Evolutionary conservation across 768 basidiomycete genomes (phyloP).

Genomic region (Filobasidium floriforme): DNA sequence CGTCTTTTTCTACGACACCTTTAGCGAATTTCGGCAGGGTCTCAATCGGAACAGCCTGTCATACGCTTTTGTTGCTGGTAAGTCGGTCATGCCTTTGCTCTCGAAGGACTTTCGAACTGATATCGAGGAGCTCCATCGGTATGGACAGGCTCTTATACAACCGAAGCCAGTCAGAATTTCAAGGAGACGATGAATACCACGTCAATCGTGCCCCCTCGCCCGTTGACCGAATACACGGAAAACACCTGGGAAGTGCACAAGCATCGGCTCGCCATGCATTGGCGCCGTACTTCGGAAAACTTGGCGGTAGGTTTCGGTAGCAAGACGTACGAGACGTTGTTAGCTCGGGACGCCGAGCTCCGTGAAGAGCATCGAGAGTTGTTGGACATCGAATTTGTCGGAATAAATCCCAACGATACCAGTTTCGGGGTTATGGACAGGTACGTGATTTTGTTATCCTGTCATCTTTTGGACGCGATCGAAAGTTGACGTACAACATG

Average conservation of each 20-base stretch:
- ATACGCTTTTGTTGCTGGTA: background rate
- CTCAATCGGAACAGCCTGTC: background rate
- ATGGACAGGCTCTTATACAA: background rate
- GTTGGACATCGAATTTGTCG: background rate
- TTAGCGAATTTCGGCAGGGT: background rate
- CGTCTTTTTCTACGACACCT: background rate
- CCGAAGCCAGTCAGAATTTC: conserved; percentile 3
- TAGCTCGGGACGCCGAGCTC: background rate
- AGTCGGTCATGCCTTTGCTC: background rate
- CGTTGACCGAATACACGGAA: background rate
- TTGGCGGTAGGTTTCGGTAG: background rate
- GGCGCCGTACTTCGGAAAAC: background rate
- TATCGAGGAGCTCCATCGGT: background rate
- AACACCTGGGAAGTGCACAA: background rate
- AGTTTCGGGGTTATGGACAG: background rate
- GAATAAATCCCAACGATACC: background rate
- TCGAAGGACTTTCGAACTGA: background rate
- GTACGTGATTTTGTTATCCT: background rate
- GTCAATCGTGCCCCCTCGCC: background rate
- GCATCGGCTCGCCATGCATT: background rate
- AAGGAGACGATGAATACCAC: background rate
- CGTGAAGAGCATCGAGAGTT: background rate
- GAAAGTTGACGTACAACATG: background rate
- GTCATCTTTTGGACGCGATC: background rate
- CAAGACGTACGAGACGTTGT: conserved; percentile 1